These are phyloP conservation scores for Mallotus repandus DNA, from an alignment of 441 rosid species.

Conservation along the genomic window DNA sequence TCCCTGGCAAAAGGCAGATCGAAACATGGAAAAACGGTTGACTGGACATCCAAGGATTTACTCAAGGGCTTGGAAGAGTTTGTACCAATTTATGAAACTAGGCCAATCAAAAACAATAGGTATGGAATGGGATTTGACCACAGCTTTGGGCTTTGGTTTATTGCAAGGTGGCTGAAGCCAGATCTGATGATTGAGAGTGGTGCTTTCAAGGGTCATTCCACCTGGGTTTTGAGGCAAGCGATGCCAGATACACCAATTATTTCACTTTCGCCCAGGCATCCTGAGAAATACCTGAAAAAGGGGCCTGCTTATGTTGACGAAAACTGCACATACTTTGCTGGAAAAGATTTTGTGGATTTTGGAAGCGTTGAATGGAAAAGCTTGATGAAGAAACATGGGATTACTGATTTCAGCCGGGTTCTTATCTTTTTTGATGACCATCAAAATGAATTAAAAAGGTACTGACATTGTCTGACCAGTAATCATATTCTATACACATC, in stretches of 20 bases:
- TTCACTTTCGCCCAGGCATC: conserved; percentile 88
- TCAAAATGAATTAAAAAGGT: conserved; percentile 97
- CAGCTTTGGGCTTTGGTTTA: conserved; percentile 99
- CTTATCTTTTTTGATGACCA: conserved; percentile 93
- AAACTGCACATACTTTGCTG: conserved; percentile 95
- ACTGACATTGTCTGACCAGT: conserved; percentile 7
- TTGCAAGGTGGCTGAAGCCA: conserved; percentile 81
- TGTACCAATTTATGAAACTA: conserved; percentile 80
- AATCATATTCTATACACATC: neutral
- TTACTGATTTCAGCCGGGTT: conserved; percentile 60
- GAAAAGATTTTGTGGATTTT: conserved; percentile 95
- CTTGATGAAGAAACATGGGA: conserved; percentile 65
- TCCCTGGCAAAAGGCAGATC: conserved; percentile 99
- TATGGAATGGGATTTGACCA: conserved; percentile 99
- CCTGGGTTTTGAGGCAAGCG: conserved; percentile 98
- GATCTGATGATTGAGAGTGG: conserved; percentile 97
- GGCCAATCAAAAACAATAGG: conserved; percentile 92
- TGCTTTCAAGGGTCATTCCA: conserved; percentile 97
- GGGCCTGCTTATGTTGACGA: conserved; percentile 97
- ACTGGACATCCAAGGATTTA: conserved; percentile 94
- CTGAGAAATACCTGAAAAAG: conserved; percentile 83
- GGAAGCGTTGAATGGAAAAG: conserved; percentile 84
- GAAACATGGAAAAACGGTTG: conserved; percentile 92
- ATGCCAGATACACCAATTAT: conserved; percentile 77
- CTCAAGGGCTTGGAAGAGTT: conserved; percentile 86